Percentiles rank a stretch among this genome's conserved stretches.
Evolutionary conservation across 495 filamentous ascomycete genomes (phyloP).

Genomic region (Pyronema omphalodes): DNA sequence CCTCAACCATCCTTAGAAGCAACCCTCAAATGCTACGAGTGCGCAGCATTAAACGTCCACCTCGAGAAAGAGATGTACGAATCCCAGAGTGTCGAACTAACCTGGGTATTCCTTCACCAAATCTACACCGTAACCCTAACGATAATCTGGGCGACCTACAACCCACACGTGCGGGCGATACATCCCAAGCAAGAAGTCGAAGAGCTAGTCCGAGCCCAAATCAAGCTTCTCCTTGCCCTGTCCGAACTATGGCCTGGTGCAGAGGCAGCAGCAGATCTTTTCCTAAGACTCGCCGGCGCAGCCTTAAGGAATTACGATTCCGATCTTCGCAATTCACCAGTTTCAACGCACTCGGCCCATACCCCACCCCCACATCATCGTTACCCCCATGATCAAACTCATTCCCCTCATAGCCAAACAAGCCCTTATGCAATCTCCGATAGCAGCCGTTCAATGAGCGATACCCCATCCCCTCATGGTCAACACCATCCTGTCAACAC

Average conservation of each 20-base stretch:
- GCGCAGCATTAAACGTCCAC: conserved; percentile 56
- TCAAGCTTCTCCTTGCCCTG: conserved; percentile 56
- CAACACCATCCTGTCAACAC: neutral
- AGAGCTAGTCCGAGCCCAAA: conserved; percentile 44
- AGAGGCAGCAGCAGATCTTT: conserved; percentile 60
- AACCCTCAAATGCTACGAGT: conserved; percentile 64
- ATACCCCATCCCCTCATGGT: neutral
- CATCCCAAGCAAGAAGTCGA: conserved; percentile 55
- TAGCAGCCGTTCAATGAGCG: neutral
- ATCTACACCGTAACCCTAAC: conserved; percentile 78
- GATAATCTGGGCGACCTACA: conserved; percentile 73
- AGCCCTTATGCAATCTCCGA: neutral
- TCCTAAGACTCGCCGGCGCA: conserved; percentile 58
- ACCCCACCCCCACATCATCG: neutral
- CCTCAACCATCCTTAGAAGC: conserved; percentile 60
- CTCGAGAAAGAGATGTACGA: conserved; percentile 60
- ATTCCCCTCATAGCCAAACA: neutral
- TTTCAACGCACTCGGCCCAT: conserved; percentile 1
- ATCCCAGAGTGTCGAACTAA: conserved; percentile 57
- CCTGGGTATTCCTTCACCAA: conserved; percentile 76
- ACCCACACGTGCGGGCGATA: conserved; percentile 54
- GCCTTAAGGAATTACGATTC: conserved; percentile 64
- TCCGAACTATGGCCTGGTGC: conserved; percentile 80
- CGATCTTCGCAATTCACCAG: conserved; percentile 27
- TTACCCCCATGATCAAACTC: neutral